Evolutionary conservation across 495 filamentous ascomycete species (phyloP).

Genomic region (Copromyces sp.): DNA sequence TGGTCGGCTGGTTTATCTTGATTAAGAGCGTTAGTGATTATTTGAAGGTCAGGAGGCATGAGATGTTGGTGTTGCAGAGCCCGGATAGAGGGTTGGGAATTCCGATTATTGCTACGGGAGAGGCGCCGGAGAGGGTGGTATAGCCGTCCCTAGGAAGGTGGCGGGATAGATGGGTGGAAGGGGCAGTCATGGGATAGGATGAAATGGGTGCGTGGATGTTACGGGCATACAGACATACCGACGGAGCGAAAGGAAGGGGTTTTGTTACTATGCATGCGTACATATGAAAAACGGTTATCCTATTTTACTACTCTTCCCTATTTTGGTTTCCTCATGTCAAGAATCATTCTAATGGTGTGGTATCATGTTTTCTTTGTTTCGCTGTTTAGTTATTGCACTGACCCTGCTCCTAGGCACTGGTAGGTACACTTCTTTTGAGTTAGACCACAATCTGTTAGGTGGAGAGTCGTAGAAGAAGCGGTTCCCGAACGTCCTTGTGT

Average conservation of each 20-base stretch:
- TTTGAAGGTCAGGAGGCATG: conserved; percentile 74
- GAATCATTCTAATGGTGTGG: background rate
- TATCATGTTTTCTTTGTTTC: no score
- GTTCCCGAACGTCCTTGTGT: no score
- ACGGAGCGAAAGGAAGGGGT: background rate
- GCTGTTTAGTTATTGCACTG: no score
- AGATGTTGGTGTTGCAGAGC: conserved; percentile 86
- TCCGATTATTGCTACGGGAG: conserved; percentile 80
- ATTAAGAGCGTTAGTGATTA: conserved; percentile 87
- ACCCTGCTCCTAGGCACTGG: no score
- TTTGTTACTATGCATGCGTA: background rate
- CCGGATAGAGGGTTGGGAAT: conserved; percentile 82
- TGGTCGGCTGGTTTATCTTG: conserved; percentile 95
- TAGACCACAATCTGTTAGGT: background rate
- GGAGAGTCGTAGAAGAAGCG: background rate
- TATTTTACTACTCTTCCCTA: background rate
- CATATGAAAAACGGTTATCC: background rate
- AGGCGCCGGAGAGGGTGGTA: conserved; percentile 73
- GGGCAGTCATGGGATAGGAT: background rate
- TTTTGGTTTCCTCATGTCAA: background rate
- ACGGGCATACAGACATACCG: background rate
- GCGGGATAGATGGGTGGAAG: background rate
- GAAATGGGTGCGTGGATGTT: background rate
- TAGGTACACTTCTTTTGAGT: background rate
- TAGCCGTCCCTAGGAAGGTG: conserved; percentile 23